A percentile compares a stretch with the other conserved stretches of the same genome.
These are phyloP conservation scores for Pestalotiopsis fici DNA, from an alignment of 2,329 filamentous ascomycete species.

Conservation along the genomic window DNA sequence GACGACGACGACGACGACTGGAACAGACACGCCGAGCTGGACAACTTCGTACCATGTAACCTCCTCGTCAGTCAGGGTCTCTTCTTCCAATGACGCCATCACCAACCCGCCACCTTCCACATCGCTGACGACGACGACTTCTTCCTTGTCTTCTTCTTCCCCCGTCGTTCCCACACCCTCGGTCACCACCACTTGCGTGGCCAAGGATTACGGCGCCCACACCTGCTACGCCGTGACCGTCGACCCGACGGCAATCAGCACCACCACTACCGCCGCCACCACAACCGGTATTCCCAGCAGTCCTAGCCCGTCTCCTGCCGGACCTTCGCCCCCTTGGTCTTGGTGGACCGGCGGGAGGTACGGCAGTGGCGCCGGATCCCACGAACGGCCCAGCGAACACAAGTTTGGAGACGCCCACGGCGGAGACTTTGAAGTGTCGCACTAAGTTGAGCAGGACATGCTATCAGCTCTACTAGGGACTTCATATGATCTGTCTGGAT, in stretches of 20 bases:
- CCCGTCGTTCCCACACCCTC: background rate
- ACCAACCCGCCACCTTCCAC: background rate
- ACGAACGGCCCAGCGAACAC: too few relatives aligned
- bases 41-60: background rate
- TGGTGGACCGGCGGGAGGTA: background rate
- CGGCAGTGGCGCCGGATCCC: background rate
- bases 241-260: background rate
- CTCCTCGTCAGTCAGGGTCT: background rate
- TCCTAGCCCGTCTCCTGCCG: too few relatives aligned
- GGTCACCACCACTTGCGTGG: slow-evolving; percentile 1
- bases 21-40: background rate
- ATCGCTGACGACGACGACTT: background rate
- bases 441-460: too few relatives aligned
- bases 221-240: slow-evolving; percentile 5
- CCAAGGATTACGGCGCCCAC: slow-evolving; percentile 4
- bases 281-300: background rate
- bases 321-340: background rate
- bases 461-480: too few relatives aligned
- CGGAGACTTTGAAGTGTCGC: too few relatives aligned
- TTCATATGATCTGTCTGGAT: too few relatives aligned
- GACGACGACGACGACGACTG: background rate
- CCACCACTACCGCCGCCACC: background rate
- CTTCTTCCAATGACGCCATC: background rate
- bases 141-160: background rate
- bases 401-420: too few relatives aligned